Evolutionary conservation across 2,329 filamentous ascomycete genomes (phyloP), one percentile per base, ranked within the genome.

Genomic region (Microascus cirrosus): DNA sequence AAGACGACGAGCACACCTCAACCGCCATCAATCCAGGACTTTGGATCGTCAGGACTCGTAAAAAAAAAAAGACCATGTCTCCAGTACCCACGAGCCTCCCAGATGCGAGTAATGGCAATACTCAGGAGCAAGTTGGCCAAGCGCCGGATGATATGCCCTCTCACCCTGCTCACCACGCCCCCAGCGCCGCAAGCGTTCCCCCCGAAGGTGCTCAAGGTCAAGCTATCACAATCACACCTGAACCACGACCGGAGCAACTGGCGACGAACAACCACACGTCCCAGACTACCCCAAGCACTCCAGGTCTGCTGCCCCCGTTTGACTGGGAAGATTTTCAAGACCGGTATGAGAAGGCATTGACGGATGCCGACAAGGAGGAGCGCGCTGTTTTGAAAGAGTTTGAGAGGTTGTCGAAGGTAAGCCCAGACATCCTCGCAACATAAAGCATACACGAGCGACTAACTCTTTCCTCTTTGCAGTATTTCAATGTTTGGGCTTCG

Each of bases 251-350:
- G 18, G 58, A 58, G 6, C 58, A 58, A n/a, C 20, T 52, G 3
- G n/a, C 42, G 6, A 58, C 28, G 56, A 45, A 42, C 28, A 53
- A 39, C 45, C 32, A 42, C 42, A 58, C 54, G 8, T 50, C 32
- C 53, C 60, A 25, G 53, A 54, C 36, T 53, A 71, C 76, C 12
- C 76, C 77, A n/a, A 74, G 73, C 64, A 79, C 80, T 1, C 77
- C 79, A 0, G 58, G 58, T n/a, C 52, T 57, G 8, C 57, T 62
- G n/a, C 50, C 60, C 57, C 72, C 66, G 0, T 90, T 89, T 65
- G 83, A 92, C 70, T 96, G 91, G 91, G 76, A 85, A 2, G 80
- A 86, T n/a, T 85, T 96, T 35, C 79, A 91, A 69, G 67, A 74
- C 1, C 81, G 83, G 50, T 95, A 91, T 64, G 77, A 85, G 60